Conservation (phyloP, 257 asterid genomes). For the Verbena officinalis region DNA sequence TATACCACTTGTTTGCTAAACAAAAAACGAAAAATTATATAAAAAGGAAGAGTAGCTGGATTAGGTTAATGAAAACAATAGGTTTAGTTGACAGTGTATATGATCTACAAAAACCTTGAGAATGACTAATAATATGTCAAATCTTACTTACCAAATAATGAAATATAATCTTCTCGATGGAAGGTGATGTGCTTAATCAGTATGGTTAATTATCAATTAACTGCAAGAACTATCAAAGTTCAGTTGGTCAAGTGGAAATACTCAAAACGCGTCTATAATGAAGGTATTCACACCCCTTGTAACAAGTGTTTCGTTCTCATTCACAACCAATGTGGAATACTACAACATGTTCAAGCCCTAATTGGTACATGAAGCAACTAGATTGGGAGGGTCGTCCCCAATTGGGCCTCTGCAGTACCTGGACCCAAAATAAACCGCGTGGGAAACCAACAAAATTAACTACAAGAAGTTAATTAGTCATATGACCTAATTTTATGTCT, state of each 20-base stretch:
- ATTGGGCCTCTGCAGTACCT: too few species aligned
- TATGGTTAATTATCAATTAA: not conserved
- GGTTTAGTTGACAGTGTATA: slow-evolving; percentile 45
- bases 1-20: slow-evolving; percentile 6
- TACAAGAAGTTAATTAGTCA: not conserved
- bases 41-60: slow-evolving; percentile 46
- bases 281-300: too few species aligned
- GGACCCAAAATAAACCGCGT: not conserved
- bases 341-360: too few species aligned
- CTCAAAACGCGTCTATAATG: too few species aligned
- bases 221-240: not conserved
- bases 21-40: not conserved
- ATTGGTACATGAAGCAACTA: too few species aligned
- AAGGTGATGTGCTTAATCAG: not conserved
- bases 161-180: slow-evolving; percentile 18
- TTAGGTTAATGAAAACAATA: slow-evolving; percentile 70
- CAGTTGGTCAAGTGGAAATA: too few species aligned
- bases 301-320: too few species aligned
- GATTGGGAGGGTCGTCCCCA: too few species aligned
- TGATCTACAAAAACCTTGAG: slow-evolving; percentile 13
- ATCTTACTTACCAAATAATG: slow-evolving; percentile 32
- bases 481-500: not conserved
- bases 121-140: slow-evolving; percentile 38
- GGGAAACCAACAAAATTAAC: not conserved
- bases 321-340: too few species aligned